Percentiles rank a stretch among this genome's conserved stretches.
Conservation (phyloP, 2,329 filamentous ascomycete species). For the Alternaria alternata region DNA sequence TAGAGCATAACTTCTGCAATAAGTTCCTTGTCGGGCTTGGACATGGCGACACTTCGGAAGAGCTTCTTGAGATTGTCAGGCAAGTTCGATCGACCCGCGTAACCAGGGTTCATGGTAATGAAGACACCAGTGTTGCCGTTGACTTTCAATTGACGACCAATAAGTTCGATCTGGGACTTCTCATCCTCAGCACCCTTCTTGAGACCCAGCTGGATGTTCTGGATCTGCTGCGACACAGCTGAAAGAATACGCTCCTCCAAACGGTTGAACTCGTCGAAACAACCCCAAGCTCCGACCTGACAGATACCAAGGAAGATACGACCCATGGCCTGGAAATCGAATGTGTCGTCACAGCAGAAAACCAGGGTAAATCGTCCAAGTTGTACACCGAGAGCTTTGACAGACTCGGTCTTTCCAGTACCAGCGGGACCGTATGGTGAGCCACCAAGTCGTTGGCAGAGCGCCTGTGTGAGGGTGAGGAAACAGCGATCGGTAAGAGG, state of each 20-base stretch:
- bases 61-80: conserved; percentile 99
- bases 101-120: conserved; percentile 99
- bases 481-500: conserved; percentile 98
- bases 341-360: conserved; percentile 99
- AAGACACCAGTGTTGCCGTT: conserved; percentile 97
- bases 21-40: conserved; percentile 98
- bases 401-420: conserved; percentile 98
- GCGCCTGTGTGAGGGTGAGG: conserved; percentile 92
- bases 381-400: conserved; percentile 96
- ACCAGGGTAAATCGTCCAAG: conserved; percentile 97
- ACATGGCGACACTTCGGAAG: conserved; percentile 99
- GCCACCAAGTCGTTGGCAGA: conserved; percentile 93
- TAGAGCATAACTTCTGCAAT: conserved; percentile 99
- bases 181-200: conserved; percentile 83
- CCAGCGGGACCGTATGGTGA: conserved; percentile 97
- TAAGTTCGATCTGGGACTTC: conserved; percentile 89
- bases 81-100: conserved; percentile 95
- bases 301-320: conserved; percentile 99
- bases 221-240: conserved; percentile 97
- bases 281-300: conserved; percentile 98
- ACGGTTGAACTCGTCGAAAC: conserved; percentile 99
- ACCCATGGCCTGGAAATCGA: conserved; percentile 99
- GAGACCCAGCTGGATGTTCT: conserved; percentile 97
- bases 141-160: conserved; percentile 88
- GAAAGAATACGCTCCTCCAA: conserved; percentile 97